Conservation (phyloP, 352 stramenopile genomes). For the Phytophthora hybrid region DNA sequence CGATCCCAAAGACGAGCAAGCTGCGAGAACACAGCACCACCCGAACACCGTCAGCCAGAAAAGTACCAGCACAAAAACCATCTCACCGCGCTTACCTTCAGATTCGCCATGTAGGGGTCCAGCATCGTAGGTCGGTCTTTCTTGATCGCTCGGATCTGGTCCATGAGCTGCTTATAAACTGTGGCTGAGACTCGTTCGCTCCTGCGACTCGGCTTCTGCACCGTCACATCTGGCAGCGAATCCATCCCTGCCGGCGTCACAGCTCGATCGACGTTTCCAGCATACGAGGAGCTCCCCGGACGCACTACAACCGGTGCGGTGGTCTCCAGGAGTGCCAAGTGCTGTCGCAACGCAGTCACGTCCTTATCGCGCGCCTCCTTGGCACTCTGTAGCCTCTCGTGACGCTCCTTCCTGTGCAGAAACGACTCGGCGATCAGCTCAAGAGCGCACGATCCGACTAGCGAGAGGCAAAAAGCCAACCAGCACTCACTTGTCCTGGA, state of each 20-base stretch:
- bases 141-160: constrained; percentile 54
- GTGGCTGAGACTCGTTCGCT: constrained; percentile 17
- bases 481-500: constrained; percentile 64
- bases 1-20: constrained; percentile 64
- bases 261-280: constrained; percentile 6
- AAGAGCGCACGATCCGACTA: constrained; percentile 1
- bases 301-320: constrained; percentile 19
- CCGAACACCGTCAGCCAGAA: neutral
- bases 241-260: constrained; percentile 16
- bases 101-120: constrained; percentile 61
- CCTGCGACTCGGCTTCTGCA: neutral
- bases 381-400: constrained; percentile 54
- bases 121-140: constrained; percentile 44
- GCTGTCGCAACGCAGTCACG: constrained; percentile 33
- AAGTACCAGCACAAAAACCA: too few relatives aligned
- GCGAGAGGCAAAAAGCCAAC: neutral
- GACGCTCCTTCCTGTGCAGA: constrained; percentile 48
- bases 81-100: constrained; percentile 45
- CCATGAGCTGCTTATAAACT: constrained; percentile 52
- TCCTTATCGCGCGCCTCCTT: constrained; percentile 44
- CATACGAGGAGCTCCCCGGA: constrained; percentile 14
- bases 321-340: constrained; percentile 42
- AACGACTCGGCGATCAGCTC: constrained; percentile 6
- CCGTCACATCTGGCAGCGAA: constrained; percentile 23
- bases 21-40: constrained; percentile 26